Base-by-base conservation (phyloP, 352 stramenopile species). In the Aphanomyces invadans region DNA sequence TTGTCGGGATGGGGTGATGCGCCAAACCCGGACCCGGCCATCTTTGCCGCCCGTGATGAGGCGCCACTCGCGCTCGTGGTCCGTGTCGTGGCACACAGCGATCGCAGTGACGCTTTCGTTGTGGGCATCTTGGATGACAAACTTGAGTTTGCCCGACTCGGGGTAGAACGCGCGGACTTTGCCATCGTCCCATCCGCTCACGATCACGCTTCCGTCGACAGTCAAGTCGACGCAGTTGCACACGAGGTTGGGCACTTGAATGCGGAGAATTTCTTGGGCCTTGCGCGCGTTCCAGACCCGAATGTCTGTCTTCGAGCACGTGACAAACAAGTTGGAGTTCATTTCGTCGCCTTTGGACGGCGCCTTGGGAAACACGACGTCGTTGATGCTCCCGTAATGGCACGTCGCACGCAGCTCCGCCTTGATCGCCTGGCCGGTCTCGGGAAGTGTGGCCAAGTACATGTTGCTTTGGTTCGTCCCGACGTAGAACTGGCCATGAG, bases 151-250 rank as follows among this genome's bases (percentile, higher is more conserved):
- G 55, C 95, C 96, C 64, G 76, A 95, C 71, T 98, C 93, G 4
- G 96, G 96, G 70, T 92, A 97, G 73, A 99, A 99, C 2, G 94
- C 94, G 21, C 95, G 87, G 17, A 99, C 95, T 72, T 98, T 98
- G 66, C 96, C 96, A 73, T 98, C 96, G 62, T 95, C 89, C 95
- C 96, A 99, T 44, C 90, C 96, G 38, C 87, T 97, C 31, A 98
- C 78, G 65, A 99, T 97, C 19, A 84, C 84, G 59, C 71, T 76
- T 31, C 95, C 96, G 68, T 89, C 86, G 5, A 74, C 73, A 19
- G 90, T 97, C 53, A 98, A 80, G 25, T 92, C 86, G 25, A 98
- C 77, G 72, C 92, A 97, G 70, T 95, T 92, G 77, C 95, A 98
- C n/a, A 95, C 91, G n/a, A 98, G 79, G 75, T 98, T 98, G 10